A percentile compares a stretch with the other conserved stretches of the same genome.
Conservation (phyloP, 768 basidiomycete species). For the Lentinula sp. region DNA sequence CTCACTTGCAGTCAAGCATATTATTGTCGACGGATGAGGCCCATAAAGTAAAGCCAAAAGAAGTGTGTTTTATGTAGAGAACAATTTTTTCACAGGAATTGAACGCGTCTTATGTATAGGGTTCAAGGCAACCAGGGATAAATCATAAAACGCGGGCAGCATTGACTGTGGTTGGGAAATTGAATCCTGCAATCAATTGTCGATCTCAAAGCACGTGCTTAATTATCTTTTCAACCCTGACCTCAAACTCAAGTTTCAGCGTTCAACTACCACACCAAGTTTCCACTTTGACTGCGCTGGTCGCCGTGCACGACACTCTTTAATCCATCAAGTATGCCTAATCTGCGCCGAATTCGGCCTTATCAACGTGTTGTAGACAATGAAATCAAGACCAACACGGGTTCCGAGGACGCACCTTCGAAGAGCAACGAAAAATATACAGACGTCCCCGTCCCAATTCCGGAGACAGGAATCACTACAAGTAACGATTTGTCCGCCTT, state of each 20-base stretch:
- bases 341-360: background rate
- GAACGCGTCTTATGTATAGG: background rate
- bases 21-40: background rate
- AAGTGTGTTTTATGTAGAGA: too few species aligned
- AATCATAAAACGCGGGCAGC: background rate
- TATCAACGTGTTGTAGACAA: background rate
- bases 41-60: too few species aligned
- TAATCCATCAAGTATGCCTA: background rate
- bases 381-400: background rate
- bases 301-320: constrained; percentile 7
- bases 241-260: background rate
- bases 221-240: background rate
- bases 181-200: background rate
- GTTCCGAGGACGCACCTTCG: background rate
- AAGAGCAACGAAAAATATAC: background rate
- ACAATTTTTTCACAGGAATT: background rate
- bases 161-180: constrained; percentile 11
- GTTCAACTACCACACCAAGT: background rate
- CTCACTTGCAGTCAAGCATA: background rate
- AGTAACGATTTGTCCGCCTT: background rate
- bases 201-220: background rate
- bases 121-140: background rate
- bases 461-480: background rate
- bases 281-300: constrained; percentile 6
- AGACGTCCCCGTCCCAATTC: constrained; percentile 1